A percentile compares a stretch with the other conserved stretches of the same genome.
Evolutionary conservation across 768 basidiomycete genomes (phyloP).

Genomic region (Auriculariales sp.): DNA sequence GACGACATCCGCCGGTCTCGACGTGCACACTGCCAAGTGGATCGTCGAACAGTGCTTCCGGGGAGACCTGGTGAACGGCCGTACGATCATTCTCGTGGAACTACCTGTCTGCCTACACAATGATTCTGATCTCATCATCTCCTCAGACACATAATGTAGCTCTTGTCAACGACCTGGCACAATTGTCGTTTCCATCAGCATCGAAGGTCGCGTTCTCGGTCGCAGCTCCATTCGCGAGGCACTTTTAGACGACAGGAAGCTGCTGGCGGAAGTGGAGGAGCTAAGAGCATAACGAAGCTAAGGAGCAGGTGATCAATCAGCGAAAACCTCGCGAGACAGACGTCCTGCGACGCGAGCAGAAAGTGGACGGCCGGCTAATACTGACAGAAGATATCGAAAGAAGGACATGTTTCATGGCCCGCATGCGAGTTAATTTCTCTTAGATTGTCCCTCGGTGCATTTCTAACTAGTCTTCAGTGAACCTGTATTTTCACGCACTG

Average conservation of each 20-base stretch:
- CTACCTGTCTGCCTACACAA: not conserved
- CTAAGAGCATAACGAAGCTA: slow-evolving; percentile 14
- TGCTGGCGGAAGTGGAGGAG: slow-evolving; percentile 16
- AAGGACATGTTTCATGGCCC: slow-evolving; percentile 13
- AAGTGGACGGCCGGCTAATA: slow-evolving; percentile 12
- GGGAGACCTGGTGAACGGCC: slow-evolving; percentile 23
- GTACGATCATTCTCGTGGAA: slow-evolving; percentile 32
- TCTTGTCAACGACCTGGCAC: slow-evolving; percentile 36
- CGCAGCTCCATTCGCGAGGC: slow-evolving; percentile 32
- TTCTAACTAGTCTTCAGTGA: slow-evolving; percentile 13
- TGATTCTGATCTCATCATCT: not conserved
- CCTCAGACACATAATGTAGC: slow-evolving; percentile 37
- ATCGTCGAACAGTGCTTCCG: slow-evolving; percentile 33
- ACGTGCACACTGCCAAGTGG: slow-evolving; percentile 37
- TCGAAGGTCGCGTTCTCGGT: slow-evolving; percentile 35
- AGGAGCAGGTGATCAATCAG: slow-evolving; percentile 5
- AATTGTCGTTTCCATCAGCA: slow-evolving; percentile 39
- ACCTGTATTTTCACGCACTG: slow-evolving; percentile 18
- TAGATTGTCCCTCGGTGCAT: not conserved
- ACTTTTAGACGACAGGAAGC: slow-evolving; percentile 25
- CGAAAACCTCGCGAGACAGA: slow-evolving; percentile 6
- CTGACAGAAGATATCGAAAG: slow-evolving; percentile 11
- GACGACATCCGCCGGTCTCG: slow-evolving; percentile 56
- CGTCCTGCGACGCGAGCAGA: slow-evolving; percentile 1
- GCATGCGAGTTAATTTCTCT: slow-evolving; percentile 11